Percentiles rank a stretch among this genome's conserved stretches.
Evolutionary conservation across 2,329 filamentous ascomycete genomes (phyloP).

Genomic region (Fusarium pilosicola): DNA sequence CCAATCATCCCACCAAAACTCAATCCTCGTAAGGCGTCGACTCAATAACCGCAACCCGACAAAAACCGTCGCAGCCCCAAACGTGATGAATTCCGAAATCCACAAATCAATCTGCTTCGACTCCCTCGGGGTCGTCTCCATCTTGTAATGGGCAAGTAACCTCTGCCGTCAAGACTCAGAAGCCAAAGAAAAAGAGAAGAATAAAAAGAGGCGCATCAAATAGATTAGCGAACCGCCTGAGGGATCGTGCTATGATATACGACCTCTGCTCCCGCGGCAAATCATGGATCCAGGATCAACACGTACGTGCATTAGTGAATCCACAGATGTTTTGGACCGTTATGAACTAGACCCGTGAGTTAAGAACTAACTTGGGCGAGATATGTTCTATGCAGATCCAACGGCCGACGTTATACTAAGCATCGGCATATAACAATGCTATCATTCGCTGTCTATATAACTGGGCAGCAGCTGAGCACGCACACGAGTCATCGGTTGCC

Average conservation of each 20-base stretch:
- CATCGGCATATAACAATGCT: not conserved
- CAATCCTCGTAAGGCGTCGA: conserved; percentile 28
- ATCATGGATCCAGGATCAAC: conserved; percentile 9
- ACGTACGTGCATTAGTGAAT: conserved; percentile 2
- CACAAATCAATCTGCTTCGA: conserved; percentile 32
- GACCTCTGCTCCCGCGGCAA: not conserved
- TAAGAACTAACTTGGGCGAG: not conserved
- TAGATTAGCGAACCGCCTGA: conserved; percentile 22
- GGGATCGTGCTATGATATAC: conserved; percentile 18
- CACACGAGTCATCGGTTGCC: conserved; percentile 6
- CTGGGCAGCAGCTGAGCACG: not conserved
- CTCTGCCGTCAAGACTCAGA: not conserved
- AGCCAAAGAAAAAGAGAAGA: not conserved
- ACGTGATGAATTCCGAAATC: conserved; percentile 27
- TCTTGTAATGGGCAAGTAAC: not conserved
- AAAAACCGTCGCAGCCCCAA: conserved; percentile 24
- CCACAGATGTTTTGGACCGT: not conserved
- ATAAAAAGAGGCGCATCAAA: not conserved
- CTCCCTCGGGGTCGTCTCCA: conserved; percentile 10
- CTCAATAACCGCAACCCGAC: conserved; percentile 20
- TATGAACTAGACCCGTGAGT: not conserved
- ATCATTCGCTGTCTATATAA: not conserved
- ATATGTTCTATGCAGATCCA: not conserved
- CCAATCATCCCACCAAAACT: conserved; percentile 36
- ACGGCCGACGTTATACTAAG: not conserved